Base-by-base conservation (phyloP, 306 rosid species). In the Vigna angularis region DNA sequence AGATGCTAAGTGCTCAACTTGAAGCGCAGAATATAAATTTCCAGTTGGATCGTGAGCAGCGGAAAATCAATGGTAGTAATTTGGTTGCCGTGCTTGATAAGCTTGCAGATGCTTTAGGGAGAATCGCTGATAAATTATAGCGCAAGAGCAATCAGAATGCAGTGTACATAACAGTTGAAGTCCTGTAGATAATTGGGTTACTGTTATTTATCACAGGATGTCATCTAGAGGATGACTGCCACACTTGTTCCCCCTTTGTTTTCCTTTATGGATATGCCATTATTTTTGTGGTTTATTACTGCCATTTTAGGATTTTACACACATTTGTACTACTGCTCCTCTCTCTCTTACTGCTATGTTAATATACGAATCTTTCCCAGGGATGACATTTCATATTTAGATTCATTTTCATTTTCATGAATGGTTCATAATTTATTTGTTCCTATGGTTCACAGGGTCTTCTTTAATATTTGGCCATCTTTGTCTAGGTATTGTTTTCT, bases 81-180 rank as follows among this genome's bases (percentile, higher is more conserved):
- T 59, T 91, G 70, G 87, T 91, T 59, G 79, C 89, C 20, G 94
- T 91, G 44, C 93, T 91, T 50, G 85, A 90, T 80, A 91, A 88
- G 85, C 88, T 91, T 47, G 97, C 97, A 38, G 94, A 91, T 69
- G 94, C 97, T 36, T 78, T 90, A 36, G 87, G 86, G 24, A 83
- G 91, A 80, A 91, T 91, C 70, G 93, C 97, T n/a, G 97, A 91
- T 73, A 91, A 88, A 85, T 76, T 85, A 72, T 91, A 91, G 89
- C 64, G 71, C 57, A 59, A 66, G 28, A 36, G 56, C 66, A n/a
- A 38, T 66, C 79, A n/a, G 52, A 75, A 74, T 32, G 40, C 74
- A 50, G 66, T 84, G 92, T 89, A 89, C 82, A 86, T 85, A 86
- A 66, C 50, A 82, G 28, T 80, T 80, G 62, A 47, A 58, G 28